Evolutionary conservation across 257 asterid genomes (phyloP).

Genomic region (Euphrasia confusa): DNA sequence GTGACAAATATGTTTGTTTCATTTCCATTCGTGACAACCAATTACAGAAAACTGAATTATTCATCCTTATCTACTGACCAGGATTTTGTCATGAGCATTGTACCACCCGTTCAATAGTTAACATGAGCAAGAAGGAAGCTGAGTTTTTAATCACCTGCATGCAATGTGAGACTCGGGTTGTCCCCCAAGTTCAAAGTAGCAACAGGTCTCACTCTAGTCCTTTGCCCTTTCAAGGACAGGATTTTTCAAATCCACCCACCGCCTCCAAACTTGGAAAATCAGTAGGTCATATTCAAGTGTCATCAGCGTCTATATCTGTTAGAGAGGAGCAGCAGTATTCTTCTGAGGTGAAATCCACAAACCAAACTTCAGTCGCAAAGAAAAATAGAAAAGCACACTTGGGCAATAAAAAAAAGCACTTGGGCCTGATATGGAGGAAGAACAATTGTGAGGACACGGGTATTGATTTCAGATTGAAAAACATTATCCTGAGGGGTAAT

Average conservation of each 20-base stretch:
- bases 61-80: conserved; percentile 27
- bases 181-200: conserved; percentile 30
- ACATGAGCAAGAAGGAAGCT: conserved; percentile 20
- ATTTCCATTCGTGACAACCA: conserved; percentile 1
- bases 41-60: conserved; percentile 11
- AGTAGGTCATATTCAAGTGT: conserved; percentile 21
- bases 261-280: conserved; percentile 32
- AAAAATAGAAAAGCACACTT: conserved; percentile 17
- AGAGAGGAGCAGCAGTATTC: not conserved
- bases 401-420: conserved; percentile 30
- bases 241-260: conserved; percentile 26
- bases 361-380: conserved; percentile 30
- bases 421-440: conserved; percentile 80
- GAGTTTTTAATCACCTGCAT: conserved; percentile 50
- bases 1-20: conserved; percentile 13
- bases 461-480: conserved; percentile 45
- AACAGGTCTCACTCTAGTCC: conserved; percentile 54
- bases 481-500: conserved; percentile 52
- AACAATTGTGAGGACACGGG: conserved; percentile 39
- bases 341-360: conserved; percentile 35
- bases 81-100: conserved; percentile 72
- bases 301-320: conserved; percentile 29
- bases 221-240: conserved; percentile 43
- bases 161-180: conserved; percentile 34
- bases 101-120: conserved; percentile 42